A percentile compares a stretch with the other conserved stretches of the same genome.
These are phyloP conservation scores for Chalaropsis thielavioides DNA, from an alignment of 2,329 filamentous ascomycete genomes.

Conservation along the genomic window DNA sequence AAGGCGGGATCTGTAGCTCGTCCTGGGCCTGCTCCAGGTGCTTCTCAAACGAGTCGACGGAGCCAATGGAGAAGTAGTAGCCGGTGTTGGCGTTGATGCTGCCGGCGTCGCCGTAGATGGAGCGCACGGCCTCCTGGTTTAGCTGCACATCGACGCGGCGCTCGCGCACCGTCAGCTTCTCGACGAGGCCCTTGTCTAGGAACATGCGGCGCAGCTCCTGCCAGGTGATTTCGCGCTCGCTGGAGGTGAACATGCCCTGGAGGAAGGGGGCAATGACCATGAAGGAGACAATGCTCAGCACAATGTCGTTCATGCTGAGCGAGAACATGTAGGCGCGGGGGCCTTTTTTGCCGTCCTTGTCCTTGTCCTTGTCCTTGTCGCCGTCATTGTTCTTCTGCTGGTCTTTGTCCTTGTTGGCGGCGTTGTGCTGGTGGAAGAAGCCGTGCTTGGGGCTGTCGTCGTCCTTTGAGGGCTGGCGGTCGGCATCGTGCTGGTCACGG, in stretches of 20 bases:
- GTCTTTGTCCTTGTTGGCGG: constrained; percentile 6
- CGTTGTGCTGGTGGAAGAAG: constrained; percentile 12
- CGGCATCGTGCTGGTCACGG: constrained; percentile 1
- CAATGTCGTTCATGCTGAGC: constrained; percentile 36
- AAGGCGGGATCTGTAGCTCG: constrained; percentile 68
- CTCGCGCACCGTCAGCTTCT: constrained; percentile 74
- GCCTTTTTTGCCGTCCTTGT: constrained; percentile 26
- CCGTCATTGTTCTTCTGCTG: constrained; percentile 16
- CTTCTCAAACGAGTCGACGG: constrained; percentile 81
- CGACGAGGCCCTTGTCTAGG: constrained; percentile 87
- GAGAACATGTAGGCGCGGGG: constrained; percentile 25
- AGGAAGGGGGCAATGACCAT: constrained; percentile 29
- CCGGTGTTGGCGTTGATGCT: constrained; percentile 53
- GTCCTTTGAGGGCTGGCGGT: constrained; percentile 3
- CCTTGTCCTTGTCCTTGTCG: constrained; percentile 21
- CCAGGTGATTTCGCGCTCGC: constrained; percentile 73
- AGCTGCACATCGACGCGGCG: constrained; percentile 63
- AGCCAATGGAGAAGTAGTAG: constrained; percentile 93
- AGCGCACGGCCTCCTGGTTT: constrained; percentile 56
- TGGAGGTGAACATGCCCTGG: constrained; percentile 28
- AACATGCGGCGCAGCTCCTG: constrained; percentile 91
- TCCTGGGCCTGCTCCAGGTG: constrained; percentile 77
- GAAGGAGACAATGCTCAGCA: constrained; percentile 34
- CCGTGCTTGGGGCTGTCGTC: constrained; percentile 18
- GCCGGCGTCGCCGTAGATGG: constrained; percentile 58